Conservation (phyloP, 208 protist genomes). For the Leptomonas seymouri region DNA sequence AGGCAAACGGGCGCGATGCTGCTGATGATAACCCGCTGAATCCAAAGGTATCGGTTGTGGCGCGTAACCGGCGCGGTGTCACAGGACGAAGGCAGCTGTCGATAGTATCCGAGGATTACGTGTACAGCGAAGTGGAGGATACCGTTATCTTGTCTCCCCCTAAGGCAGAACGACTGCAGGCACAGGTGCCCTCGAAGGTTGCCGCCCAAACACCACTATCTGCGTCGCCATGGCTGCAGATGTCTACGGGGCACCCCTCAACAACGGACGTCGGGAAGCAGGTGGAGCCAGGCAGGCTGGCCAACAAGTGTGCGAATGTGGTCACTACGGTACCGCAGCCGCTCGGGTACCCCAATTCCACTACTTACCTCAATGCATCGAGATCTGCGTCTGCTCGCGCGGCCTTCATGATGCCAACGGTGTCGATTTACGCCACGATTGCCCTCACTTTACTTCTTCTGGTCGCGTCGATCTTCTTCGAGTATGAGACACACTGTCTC, state of each 20-base stretch:
- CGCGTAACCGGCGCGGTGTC: constrained; percentile 6
- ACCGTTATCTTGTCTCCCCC: constrained; percentile 1
- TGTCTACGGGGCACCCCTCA: not conserved
- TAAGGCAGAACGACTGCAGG: not conserved
- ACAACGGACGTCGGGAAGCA: not conserved
- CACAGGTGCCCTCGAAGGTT: not conserved
- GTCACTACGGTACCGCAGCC: not conserved
- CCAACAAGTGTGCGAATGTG: not conserved
- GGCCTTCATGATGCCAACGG: constrained; percentile 29
- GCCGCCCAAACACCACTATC: not conserved
- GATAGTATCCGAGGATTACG: not conserved
- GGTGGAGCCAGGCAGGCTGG: not conserved
- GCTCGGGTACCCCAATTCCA: not conserved
- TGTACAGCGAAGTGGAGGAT: constrained; percentile 4
- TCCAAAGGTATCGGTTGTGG: too few relatives aligned
- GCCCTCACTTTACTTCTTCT: constrained; percentile 29
- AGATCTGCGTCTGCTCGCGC: not conserved
- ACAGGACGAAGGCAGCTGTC: constrained; percentile 1
- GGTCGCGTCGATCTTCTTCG: constrained; percentile 37
- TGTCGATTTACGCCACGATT: constrained; percentile 33
- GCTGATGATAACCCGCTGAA: not conserved
- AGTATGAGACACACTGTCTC: constrained; percentile 49
- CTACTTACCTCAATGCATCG: not conserved
- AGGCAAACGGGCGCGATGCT: not conserved
- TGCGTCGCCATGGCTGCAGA: too few relatives aligned